Base-by-base conservation (phyloP, 345 rosid species). In the Eucalyptus tenuipes region DNA sequence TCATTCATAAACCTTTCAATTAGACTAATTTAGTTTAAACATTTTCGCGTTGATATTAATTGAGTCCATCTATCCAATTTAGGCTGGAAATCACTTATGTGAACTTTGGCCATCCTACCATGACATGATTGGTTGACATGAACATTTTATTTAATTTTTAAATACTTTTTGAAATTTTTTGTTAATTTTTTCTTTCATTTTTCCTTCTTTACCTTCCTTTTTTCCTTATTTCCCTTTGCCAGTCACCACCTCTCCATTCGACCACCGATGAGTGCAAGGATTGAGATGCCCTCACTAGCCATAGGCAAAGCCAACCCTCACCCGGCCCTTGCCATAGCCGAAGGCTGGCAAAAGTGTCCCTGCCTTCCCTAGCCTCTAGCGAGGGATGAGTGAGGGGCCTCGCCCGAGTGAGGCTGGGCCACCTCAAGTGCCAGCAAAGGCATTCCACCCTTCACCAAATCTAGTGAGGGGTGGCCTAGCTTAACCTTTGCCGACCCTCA, bases 261-360 rank as follows among this genome's bases (percentile, higher is more conserved):
- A 55, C 61, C 61, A 24, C 61, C 6, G 4, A 55, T 24, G 13
- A 55, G 29, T 3, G 0, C 13, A 10, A 55, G 61, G 61, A 29
- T 6, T 0, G 1, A 24, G 61, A 55, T 0, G 3, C 61, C 29
- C 29, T 55, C 61, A 24, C 29, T 22, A 10, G 61, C 6, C 5
- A 2, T 0, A 24, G 1, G 61, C 29, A 24, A 55, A 24, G 61
- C 61, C 61, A 55, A 55, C 61, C 61, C 29, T 55, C 61, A 24
- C 29, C 1, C 1, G 0, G 3, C 61, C 61, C 61, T 55, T 55
- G 61, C 29, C 27, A 18, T 18, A 18, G 57, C 24, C 24, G 2
- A 52, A 52, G 57, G 57, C 4, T 52, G 10, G 57, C 57, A 7
- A 52, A 18, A 52, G 57, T 10, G 1, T 52, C 57, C 57, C 1